These are phyloP conservation scores for Penicillium nordicum DNA, from an alignment of 2,329 filamentous ascomycete species.

Conservation along the genomic window DNA sequence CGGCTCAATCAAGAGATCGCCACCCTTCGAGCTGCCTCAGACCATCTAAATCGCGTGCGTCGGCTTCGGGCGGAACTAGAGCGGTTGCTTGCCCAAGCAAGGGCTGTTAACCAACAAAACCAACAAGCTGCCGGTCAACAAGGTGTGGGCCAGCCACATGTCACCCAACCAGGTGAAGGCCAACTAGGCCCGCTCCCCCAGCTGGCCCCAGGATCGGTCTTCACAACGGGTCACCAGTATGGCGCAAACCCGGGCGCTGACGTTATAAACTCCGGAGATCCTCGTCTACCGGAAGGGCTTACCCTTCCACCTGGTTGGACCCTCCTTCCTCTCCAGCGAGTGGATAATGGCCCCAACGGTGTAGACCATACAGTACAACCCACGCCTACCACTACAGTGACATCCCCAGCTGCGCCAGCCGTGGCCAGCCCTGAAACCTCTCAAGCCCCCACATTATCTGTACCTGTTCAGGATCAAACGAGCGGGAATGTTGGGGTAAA, in stretches of 20 bases:
- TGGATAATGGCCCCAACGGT: conserved; percentile 7
- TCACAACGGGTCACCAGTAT: conserved; percentile 30
- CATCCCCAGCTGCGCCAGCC: background rate
- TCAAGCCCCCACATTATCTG: conserved; percentile 1
- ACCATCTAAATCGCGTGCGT: conserved; percentile 67
- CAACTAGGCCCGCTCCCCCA: conserved; percentile 8
- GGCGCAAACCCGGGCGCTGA: conserved; percentile 28
- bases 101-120: conserved; percentile 25
- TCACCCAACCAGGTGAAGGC: background rate
- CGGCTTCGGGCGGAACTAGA: conserved; percentile 65
- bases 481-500: background rate
- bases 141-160: background rate
- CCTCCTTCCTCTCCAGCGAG: conserved; percentile 30
- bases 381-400: conserved; percentile 2
- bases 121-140: conserved; percentile 25
- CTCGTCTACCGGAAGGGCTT: conserved; percentile 50
- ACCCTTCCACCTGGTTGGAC: conserved; percentile 51
- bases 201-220: conserved; percentile 13
- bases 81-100: conserved; percentile 56
- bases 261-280: conserved; percentile 42
- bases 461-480: background rate
- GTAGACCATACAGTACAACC: background rate
- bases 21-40: conserved; percentile 59
- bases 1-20: conserved; percentile 66
- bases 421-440: background rate